phyloP scores from a whole-genome alignment of 352 stramenopile genomes.

The Globisporangium rhizosaccharum region DNA sequence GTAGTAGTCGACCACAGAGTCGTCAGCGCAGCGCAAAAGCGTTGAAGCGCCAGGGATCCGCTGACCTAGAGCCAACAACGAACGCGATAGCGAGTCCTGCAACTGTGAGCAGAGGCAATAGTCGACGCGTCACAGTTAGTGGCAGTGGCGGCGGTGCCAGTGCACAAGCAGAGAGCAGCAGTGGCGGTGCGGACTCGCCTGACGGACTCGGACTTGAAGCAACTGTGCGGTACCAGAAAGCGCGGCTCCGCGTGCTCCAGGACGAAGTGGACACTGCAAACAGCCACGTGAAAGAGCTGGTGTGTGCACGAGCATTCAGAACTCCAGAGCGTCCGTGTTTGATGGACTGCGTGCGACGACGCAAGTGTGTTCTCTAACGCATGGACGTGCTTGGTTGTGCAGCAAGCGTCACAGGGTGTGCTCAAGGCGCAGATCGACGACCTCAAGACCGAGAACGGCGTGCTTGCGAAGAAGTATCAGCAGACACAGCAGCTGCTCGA shows the following conservation, averaged over 20 bases:
- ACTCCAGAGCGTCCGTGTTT: background rate
- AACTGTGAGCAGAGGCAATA: background rate
- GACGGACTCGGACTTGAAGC: conserved; percentile 52
- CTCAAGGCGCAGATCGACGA: conserved; percentile 41
- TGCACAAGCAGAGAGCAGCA: background rate
- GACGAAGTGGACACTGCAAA: conserved; percentile 50
- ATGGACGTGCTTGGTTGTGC: conserved; percentile 1
- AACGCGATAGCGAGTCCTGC: background rate
- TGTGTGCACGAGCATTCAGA: conserved; percentile 13
- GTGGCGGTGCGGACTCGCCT: conserved; percentile 2
- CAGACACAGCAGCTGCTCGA: conserved; percentile 66
- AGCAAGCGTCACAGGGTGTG: conserved; percentile 34
- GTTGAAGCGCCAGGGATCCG: conserved; percentile 2
- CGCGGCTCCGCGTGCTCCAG: conserved; percentile 61
- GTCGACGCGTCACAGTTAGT: background rate
- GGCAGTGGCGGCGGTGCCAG: background rate
- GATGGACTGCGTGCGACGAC: background rate
- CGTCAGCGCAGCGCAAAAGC: background rate
- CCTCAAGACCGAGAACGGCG: conserved; percentile 38
- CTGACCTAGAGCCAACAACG: background rate
- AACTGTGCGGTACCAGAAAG: conserved; percentile 71
- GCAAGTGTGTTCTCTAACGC: background rate
- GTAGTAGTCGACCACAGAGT: background rate
- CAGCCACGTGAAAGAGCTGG: conserved; percentile 36
- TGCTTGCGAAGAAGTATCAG: conserved; percentile 49